These are phyloP conservation scores for Ophiostoma pallidulum DNA, from an alignment of 2,329 filamentous ascomycete species.

Conservation along the genomic window DNA sequence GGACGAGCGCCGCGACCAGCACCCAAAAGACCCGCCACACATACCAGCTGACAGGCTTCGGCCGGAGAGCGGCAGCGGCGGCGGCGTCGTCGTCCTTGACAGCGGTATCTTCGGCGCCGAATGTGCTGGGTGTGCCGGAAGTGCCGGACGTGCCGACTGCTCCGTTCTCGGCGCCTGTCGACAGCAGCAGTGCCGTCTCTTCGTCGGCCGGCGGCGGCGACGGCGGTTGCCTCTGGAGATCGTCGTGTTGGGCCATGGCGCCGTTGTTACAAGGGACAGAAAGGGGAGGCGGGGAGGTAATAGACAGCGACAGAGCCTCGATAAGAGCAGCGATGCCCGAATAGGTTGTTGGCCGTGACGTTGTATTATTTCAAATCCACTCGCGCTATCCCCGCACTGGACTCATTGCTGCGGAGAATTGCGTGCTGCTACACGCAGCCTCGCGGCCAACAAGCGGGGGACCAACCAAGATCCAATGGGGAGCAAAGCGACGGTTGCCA, in stretches of 20 bases:
- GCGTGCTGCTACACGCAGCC: too few species aligned
- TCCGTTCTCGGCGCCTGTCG: not conserved
- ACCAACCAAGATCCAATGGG: too few species aligned
- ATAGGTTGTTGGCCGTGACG: too few species aligned
- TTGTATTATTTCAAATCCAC: conserved; percentile 6
- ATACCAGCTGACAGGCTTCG: conserved; percentile 12
- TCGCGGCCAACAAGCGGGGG: too few species aligned
- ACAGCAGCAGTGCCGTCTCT: conserved; percentile 12
- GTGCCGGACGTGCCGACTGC: not conserved
- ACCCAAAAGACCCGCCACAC: conserved; percentile 29
- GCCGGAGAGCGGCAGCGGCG: not conserved
- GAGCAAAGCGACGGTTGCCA: too few species aligned
- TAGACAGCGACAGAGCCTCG: not conserved
- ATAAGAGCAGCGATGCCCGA: not conserved
- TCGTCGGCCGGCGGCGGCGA: conserved; percentile 6
- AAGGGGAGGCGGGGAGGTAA: too few species aligned
- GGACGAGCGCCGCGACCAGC: conserved; percentile 23
- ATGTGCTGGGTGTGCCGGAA: too few species aligned
- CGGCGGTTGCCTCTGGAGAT: not conserved
- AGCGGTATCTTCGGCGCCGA: not conserved
- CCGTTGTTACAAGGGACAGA: too few species aligned
- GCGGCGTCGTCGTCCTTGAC: not conserved
- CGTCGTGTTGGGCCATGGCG: conserved; percentile 3
- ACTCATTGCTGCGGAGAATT: conserved; percentile 7
- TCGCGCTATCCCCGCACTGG: not conserved